phyloP scores from a whole-genome alignment of 345 rosid genomes.

The Corymbia maculata region DNA sequence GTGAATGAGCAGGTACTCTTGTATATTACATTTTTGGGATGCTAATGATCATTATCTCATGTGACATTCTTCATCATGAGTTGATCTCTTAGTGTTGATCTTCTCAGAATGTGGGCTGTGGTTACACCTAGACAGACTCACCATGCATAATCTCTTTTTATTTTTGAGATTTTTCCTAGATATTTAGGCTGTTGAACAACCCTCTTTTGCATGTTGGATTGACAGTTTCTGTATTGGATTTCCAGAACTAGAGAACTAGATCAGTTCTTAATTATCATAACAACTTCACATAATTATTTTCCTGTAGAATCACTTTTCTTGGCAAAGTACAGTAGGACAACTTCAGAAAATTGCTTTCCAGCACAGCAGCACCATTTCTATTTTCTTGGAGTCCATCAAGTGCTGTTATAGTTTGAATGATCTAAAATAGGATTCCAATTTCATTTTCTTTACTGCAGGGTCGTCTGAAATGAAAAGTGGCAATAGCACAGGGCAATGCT shows the following conservation, averaged over 20 bases:
- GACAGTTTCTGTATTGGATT: not conserved
- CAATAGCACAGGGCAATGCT: conserved; percentile 40
- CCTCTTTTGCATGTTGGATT: not conserved
- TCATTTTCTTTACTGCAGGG: conserved; percentile 20
- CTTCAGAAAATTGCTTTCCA: not conserved
- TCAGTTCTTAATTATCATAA: not conserved
- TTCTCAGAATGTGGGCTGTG: not conserved
- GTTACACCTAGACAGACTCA: not conserved
- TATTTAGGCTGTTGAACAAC: not conserved
- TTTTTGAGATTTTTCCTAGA: not conserved
- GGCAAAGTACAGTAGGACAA: not conserved
- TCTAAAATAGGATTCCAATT: not conserved
- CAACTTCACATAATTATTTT: not conserved
- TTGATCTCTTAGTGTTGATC: not conserved
- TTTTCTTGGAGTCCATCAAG: not conserved
- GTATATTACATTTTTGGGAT: not conserved
- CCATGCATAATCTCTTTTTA: not conserved
- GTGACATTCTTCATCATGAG: not conserved
- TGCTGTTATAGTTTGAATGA: not conserved
- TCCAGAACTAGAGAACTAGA: not conserved
- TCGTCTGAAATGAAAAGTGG: conserved; percentile 20
- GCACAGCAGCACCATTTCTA: not conserved
- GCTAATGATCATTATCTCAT: not conserved
- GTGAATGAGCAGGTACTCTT: not conserved
- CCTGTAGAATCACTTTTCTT: not conserved